phyloP scores from a whole-genome alignment of 495 filamentous ascomycete genomes.

The Jackrogersella multiformis region DNA sequence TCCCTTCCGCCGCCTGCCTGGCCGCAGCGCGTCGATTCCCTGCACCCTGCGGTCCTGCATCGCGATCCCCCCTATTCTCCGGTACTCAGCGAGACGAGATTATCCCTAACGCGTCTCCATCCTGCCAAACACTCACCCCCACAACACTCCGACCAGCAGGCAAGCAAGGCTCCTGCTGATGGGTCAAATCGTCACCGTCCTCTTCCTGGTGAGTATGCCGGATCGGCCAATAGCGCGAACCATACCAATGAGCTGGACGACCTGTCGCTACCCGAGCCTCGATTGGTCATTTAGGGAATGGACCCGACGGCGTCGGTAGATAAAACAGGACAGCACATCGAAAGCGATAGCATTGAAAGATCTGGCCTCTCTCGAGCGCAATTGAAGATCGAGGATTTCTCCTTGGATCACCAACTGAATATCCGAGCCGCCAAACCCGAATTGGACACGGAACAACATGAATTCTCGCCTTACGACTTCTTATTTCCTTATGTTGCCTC shows the following conservation, averaged over 20 bases:
- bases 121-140: conserved; percentile 59
- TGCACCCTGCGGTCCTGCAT: conserved; percentile 45
- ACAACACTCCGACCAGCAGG: conserved; percentile 45
- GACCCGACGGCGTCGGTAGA: conserved; percentile 10
- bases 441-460: conserved; percentile 11
- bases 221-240: conserved; percentile 40
- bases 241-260: conserved; percentile 40
- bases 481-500: conserved; percentile 48
- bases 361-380: conserved; percentile 14
- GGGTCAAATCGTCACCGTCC: conserved; percentile 62
- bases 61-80: conserved; percentile 40
- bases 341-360: conserved; percentile 8
- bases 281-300: conserved; percentile 28
- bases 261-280: conserved; percentile 22
- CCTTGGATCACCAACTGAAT: background rate
- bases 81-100: conserved; percentile 49
- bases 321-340: conserved; percentile 18
- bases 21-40: conserved; percentile 54
- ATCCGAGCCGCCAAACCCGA: background rate
- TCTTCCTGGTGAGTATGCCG: conserved; percentile 67
- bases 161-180: conserved; percentile 50
- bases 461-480: conserved; percentile 37
- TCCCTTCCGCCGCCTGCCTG: conserved; percentile 46
- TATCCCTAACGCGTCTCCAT: conserved; percentile 64
- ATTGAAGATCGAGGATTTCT: conserved; percentile 21